Evolutionary conservation across 208 protist species (phyloP).

Genomic region (Acanthamoeba lugdunensis): DNA sequence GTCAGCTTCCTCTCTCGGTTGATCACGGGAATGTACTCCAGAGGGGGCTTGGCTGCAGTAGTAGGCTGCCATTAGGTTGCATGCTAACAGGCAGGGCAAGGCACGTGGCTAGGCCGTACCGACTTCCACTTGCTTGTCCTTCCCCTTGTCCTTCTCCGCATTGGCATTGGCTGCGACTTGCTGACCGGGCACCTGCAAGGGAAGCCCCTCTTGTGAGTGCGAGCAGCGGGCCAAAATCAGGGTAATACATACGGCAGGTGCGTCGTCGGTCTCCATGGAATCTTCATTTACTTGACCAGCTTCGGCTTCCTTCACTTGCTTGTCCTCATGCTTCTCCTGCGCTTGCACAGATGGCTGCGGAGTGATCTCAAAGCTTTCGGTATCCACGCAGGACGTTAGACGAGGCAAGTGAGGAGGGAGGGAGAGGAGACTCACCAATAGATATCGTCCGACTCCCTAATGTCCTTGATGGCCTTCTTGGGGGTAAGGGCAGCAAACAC

Average conservation of each 20-base stretch:
- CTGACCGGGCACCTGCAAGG: neutral
- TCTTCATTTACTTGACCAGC: neutral
- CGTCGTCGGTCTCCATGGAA: slow-evolving; percentile 1
- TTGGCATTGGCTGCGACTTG: neutral
- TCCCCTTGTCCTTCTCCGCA: neutral
- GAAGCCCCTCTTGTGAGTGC: neutral
- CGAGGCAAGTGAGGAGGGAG: too few species aligned
- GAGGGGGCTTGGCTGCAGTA: neutral
- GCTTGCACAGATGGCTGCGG: neutral
- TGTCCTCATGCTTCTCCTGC: neutral
- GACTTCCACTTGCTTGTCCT: neutral
- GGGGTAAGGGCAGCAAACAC: neutral
- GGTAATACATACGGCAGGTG: neutral
- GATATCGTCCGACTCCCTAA: neutral
- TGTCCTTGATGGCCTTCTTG: slow-evolving; percentile 31
- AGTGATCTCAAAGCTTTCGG: neutral
- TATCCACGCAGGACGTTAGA: neutral
- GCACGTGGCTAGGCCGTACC: neutral
- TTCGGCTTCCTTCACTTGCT: neutral
- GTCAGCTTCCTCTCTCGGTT: neutral
- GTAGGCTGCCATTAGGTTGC: neutral
- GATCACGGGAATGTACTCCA: slow-evolving; percentile 25
- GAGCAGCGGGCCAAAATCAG: too few species aligned
- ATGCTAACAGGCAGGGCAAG: neutral
- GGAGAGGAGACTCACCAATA: neutral